Evolutionary conservation across 1,139 yeast species (phyloP).

Genomic region (Eremothecium sinecaudum): DNA sequence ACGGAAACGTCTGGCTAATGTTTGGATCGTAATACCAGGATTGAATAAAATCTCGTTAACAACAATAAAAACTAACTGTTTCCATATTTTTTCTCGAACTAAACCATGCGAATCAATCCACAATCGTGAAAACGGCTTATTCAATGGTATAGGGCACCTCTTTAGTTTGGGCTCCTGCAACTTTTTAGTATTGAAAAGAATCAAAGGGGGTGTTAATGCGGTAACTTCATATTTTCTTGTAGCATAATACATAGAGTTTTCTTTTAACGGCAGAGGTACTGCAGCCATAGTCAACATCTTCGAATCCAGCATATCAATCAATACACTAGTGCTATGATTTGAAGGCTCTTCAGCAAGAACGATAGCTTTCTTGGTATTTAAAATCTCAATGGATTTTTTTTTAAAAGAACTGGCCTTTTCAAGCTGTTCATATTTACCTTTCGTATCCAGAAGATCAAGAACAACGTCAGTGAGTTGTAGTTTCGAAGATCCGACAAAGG

Average conservation of each 20-base stretch:
- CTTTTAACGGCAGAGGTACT: slow-evolving; percentile 19
- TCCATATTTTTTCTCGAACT: slow-evolving; percentile 54
- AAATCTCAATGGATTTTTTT: slow-evolving; percentile 16
- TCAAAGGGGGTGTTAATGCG: slow-evolving; percentile 27
- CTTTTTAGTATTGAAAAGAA: slow-evolving; percentile 10
- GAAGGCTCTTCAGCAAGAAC: slow-evolving; percentile 24
- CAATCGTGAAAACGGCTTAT: slow-evolving; percentile 53
- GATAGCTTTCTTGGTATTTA: slow-evolving; percentile 20
- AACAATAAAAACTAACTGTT: slow-evolving; percentile 41
- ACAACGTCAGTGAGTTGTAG: slow-evolving; percentile 22
- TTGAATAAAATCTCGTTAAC: slow-evolving; percentile 45
- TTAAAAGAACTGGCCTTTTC: slow-evolving; percentile 14
- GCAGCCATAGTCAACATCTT: slow-evolving; percentile 13
- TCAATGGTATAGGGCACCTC: slow-evolving; percentile 38
- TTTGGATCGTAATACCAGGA: slow-evolving; percentile 51
- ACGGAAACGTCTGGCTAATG: slow-evolving; percentile 35
- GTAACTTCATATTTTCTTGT: slow-evolving; percentile 27
- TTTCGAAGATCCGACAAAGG: slow-evolving; percentile 22
- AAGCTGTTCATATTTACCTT: slow-evolving; percentile 19
- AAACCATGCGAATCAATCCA: slow-evolving; percentile 67
- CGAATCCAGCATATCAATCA: slow-evolving; percentile 21
- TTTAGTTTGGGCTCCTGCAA: slow-evolving; percentile 5
- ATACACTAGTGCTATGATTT: slow-evolving; percentile 20
- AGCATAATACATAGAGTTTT: slow-evolving; percentile 23
- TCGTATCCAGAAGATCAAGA: slow-evolving; percentile 18